Percentiles rank a stretch among this genome's conserved stretches.
phyloP scores from a whole-genome alignment of 2,329 filamentous ascomycete species.

The Emmonsiellopsis sp. region DNA sequence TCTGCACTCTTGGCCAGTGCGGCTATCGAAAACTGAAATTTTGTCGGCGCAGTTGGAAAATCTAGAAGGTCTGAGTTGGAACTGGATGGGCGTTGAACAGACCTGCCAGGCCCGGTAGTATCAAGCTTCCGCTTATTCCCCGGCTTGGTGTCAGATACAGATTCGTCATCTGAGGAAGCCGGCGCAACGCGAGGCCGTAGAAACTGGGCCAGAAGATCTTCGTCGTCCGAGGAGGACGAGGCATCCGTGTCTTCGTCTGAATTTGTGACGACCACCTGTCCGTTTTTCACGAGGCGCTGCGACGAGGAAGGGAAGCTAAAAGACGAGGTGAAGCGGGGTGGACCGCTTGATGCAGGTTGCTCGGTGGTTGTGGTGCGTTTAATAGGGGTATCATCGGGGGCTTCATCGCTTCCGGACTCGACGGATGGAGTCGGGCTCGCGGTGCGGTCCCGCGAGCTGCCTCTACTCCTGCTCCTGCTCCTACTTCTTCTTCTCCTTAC shows the following conservation, averaged over 20 bases:
- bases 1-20: slow-evolving; percentile 51
- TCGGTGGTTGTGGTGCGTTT: not conserved
- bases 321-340: not conserved
- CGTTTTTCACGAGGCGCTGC: slow-evolving; percentile 38
- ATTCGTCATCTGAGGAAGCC: not conserved
- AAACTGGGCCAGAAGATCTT: slow-evolving; percentile 36
- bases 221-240: slow-evolving; percentile 43
- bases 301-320: slow-evolving; percentile 7
- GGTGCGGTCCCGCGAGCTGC: too few species aligned
- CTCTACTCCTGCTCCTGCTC: too few species aligned
- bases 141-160: too few species aligned
- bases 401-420: not conserved
- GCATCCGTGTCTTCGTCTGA: slow-evolving; percentile 63
- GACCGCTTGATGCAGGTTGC: not conserved
- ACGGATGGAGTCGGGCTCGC: too few species aligned
- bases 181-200: slow-evolving; percentile 8
- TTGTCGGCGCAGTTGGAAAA: slow-evolving; percentile 21
- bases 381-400: not conserved
- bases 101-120: not conserved
- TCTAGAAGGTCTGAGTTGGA: not conserved
- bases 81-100: not conserved
- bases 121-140: slow-evolving; percentile 5
- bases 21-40: slow-evolving; percentile 56
- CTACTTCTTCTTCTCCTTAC: too few species aligned
- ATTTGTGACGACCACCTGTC: slow-evolving; percentile 47